A percentile compares a stretch with the other conserved stretches of the same genome.
Evolutionary conservation across 257 asterid genomes (phyloP).

Genomic region (Salvia hispanica): DNA sequence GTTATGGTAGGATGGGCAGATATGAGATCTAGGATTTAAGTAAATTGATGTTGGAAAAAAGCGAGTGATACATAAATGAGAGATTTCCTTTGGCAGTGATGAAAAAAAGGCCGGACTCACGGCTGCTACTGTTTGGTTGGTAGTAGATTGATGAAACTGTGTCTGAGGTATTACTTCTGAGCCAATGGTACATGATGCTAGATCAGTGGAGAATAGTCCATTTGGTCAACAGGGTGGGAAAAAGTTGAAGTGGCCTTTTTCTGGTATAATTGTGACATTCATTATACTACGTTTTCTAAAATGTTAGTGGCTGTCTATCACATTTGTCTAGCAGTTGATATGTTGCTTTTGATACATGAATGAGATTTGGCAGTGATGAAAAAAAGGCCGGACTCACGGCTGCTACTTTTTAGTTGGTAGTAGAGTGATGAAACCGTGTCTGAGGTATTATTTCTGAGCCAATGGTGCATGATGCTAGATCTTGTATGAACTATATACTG

Average conservation of each 20-base stretch:
- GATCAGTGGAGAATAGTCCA: too few species aligned
- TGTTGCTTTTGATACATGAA: neutral
- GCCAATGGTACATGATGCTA: conserved; percentile 45
- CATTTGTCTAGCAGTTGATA: too few species aligned
- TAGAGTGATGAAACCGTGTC: conserved; percentile 62
- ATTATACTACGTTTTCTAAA: too few species aligned
- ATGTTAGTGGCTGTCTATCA: too few species aligned
- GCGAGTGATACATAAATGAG: neutral
- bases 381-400: conserved; percentile 96
- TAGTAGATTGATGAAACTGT: conserved; percentile 73
- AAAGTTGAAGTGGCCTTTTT: too few species aligned
- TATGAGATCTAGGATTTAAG: neutral
- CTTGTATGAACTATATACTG: too few species aligned
- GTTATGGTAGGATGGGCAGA: neutral
- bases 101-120: conserved; percentile 94
- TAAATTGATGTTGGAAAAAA: conserved; percentile 8
- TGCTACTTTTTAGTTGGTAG: conserved; percentile 78
- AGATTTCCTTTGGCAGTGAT: conserved; percentile 61
- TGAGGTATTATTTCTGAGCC: conserved; percentile 78
- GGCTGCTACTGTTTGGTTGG: conserved; percentile 79
- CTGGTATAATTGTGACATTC: too few species aligned
- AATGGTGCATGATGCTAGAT: conserved; percentile 40
- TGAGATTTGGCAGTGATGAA: conserved; percentile 64
- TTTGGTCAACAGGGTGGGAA: too few species aligned
- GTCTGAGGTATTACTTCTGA: conserved; percentile 64